Base-by-base conservation (phyloP, 441 rosid species). In the Populus hybrid region DNA sequence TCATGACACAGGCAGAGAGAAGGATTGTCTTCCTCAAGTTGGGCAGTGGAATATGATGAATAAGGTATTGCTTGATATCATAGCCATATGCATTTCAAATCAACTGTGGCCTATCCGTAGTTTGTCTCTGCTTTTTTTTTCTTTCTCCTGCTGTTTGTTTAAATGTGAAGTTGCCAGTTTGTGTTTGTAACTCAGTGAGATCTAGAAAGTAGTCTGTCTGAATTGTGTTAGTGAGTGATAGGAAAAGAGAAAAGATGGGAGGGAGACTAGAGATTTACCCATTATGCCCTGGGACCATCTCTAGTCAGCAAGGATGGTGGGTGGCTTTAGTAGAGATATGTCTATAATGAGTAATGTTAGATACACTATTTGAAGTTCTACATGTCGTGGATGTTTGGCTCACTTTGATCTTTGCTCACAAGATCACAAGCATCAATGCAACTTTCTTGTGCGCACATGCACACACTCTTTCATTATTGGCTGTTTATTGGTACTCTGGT, bases 41-140 rank as follows among this genome's bases (percentile, higher is more conserved):
- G 72, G 72, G 38, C 72, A 69, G 36, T 69, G 72, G 72, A 69
- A 69, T 35, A 69, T 69, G 72, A 69, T 69, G 72, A 69, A 69
- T 10, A 69, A 69, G 46, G 72, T 69, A 69, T 35, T 35, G 8
- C 21, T 16, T 16, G 8, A 54, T 54, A 54, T 16, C 6, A 6
- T 54, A 54, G n/a, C 61, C n/a, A 18, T 34, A 6, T 69, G 42
- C 36, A 32, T 5, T 16, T 34, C 36, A 38, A 10, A 35, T 14
- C n/a, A 14, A 2, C 18, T 24, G 21, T 69, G 42, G n/a, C 20
- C 12, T 32, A 30, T 30, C 20, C 18, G 23, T 32, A 18, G 23
- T 8, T 54, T 2, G 50, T 30, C 38, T 18, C 23, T 34, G 36
- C 5, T 24, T 26, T 35, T 32, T 7, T 16, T 69, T 21, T n/a